Evolutionary conservation across 495 filamentous ascomycete species (phyloP).

Genomic region (Apiosordaria backusii): DNA sequence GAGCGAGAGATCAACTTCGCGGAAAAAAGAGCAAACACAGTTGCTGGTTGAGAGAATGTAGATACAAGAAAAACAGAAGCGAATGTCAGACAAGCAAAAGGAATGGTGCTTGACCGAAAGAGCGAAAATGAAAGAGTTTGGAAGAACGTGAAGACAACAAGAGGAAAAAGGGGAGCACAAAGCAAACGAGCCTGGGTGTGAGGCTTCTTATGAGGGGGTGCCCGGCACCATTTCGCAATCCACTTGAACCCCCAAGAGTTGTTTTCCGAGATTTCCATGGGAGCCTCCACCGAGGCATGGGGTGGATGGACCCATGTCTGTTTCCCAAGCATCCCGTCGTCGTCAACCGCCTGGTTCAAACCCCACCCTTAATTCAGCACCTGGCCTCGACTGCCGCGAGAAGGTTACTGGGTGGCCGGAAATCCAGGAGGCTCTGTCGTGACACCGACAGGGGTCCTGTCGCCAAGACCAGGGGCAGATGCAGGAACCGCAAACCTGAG

Average conservation of each 20-base stretch:
- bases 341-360: background rate
- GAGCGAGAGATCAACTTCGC: slow-evolving; percentile 51
- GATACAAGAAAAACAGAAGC: slow-evolving; percentile 30
- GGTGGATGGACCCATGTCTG: background rate
- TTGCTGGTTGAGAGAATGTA: slow-evolving; percentile 38
- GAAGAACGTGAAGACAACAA: slow-evolving; percentile 24
- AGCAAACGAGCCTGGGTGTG: slow-evolving; percentile 6
- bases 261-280: slow-evolving; percentile 1
- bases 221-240: slow-evolving; percentile 5
- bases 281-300: too few species aligned
- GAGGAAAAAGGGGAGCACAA: slow-evolving; percentile 20
- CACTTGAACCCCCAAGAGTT: slow-evolving; percentile 6
- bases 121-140: slow-evolving; percentile 27
- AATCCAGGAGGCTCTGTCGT: slow-evolving; percentile 26
- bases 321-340: background rate
- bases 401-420: slow-evolving; percentile 6
- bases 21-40: slow-evolving; percentile 39
- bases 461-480: slow-evolving; percentile 20
- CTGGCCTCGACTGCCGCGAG: slow-evolving; percentile 1
- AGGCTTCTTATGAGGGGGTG: slow-evolving; percentile 7
- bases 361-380: slow-evolving; percentile 9
- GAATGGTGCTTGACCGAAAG: slow-evolving; percentile 35
- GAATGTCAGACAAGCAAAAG: slow-evolving; percentile 36
- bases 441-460: slow-evolving; percentile 15
- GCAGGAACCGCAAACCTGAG: slow-evolving; percentile 36